Evolutionary conservation across 2,329 filamentous ascomycete genomes (phyloP), one percentile per base, ranked within the genome.

Genomic region (Fusarium illudens): DNA sequence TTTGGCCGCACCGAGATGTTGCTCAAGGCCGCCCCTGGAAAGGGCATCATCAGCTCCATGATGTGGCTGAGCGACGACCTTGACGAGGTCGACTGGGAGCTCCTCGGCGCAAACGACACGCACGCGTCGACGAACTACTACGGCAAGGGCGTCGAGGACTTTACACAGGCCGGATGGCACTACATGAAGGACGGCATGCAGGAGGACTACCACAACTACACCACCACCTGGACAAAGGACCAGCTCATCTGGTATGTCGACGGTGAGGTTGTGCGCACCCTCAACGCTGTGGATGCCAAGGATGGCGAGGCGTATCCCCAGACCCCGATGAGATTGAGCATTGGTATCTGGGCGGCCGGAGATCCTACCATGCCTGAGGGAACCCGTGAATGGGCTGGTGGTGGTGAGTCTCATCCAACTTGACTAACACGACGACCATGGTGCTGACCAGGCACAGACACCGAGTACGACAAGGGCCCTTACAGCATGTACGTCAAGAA

Each of bases 11-110:
- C 93, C 58, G 92, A 96, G 79, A 85, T 95, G 60, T 84, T 87
- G 70, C 87, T 96, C 83, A 92, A 93, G 81, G 91, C 92, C 4
- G 89, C 94, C 1, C 81, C 83, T 1, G 94, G 94, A 17, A 82
- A 81, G 8, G 94, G 94, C 53, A 90, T 97, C 66, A 87, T 97
- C 72, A 93, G 90, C 74, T 89, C 92, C 65, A 90, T 96, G 74
- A 94, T 97, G 76, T 85, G 95, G 78, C 85, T 96, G 69, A 95
- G 91, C 52, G 91, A 96, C 71, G 90, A 94, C 72, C 84, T 95
- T 13, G 94, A 97, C 76, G 93, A 97, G 79, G 89, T 97, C 37
- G 94, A 97, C 75, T 95, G 92, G 87, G 92, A 96, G 76, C 92
- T 92, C 75, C 84, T 93, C 61, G 92, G 92, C 46, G 85, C 85